A percentile compares a stretch with the other conserved stretches of the same genome.
Evolutionary conservation across 2,329 filamentous ascomycete species (phyloP).

Genomic region (Fusarium sp.): DNA sequence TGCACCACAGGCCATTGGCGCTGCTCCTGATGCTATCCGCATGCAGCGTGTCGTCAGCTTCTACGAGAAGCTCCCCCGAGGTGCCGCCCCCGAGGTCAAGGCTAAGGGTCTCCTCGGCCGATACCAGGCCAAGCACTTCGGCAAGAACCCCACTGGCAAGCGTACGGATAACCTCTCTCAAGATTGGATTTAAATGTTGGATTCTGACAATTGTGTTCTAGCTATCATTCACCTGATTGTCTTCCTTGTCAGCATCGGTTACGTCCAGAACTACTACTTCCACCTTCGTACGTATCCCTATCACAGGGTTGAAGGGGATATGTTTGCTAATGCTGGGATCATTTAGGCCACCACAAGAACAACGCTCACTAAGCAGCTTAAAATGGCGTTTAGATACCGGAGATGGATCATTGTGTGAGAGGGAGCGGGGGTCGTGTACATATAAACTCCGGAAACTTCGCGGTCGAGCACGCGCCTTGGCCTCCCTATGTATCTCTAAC

Average conservation of each 20-base stretch:
- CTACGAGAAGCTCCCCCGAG: slow-evolving; percentile 98
- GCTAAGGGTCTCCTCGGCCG: slow-evolving; percentile 83
- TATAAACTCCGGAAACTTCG: slow-evolving; percentile 50
- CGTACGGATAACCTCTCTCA: slow-evolving; percentile 68
- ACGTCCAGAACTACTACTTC: slow-evolving; percentile 99
- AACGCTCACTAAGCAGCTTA: slow-evolving; percentile 82
- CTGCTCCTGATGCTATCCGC: slow-evolving; percentile 92
- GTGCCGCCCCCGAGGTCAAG: slow-evolving; percentile 84
- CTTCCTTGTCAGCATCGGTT: slow-evolving; percentile 81
- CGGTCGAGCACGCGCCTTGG: slow-evolving; percentile 50
- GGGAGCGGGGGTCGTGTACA: slow-evolving; percentile 51
- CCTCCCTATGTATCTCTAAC: slow-evolving; percentile 49
- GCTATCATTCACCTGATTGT: slow-evolving; percentile 89
- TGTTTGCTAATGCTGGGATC: slow-evolving; percentile 26
- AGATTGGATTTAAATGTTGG: slow-evolving; percentile 39
- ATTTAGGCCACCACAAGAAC: slow-evolving; percentile 98
- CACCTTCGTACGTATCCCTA: slow-evolving; percentile 84
- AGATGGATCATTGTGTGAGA: slow-evolving; percentile 38
- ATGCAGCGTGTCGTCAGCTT: slow-evolving; percentile 99
- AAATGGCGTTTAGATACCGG: slow-evolving; percentile 26
- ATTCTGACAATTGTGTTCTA: slow-evolving; percentile 52
- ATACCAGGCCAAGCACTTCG: slow-evolving; percentile 94
- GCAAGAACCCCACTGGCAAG: slow-evolving; percentile 87
- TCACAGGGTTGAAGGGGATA: background rate
- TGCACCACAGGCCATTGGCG: slow-evolving; percentile 81